phyloP scores from a whole-genome alignment of 2,329 filamentous ascomycete genomes.

The Elsinoe perseae region DNA sequence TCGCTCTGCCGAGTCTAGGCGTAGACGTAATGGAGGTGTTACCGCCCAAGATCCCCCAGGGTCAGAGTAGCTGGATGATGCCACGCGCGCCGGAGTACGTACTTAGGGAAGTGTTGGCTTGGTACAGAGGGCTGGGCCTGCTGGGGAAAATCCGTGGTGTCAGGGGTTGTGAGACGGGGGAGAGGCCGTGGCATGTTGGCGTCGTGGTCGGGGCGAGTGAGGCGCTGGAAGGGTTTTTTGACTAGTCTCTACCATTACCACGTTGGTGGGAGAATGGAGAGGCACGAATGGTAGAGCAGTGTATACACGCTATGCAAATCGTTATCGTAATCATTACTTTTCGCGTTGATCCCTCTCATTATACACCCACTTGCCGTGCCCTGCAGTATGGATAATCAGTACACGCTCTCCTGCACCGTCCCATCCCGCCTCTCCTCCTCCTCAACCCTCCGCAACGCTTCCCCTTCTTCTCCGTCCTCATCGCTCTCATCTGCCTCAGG shows the following conservation, averaged over 20 bases:
- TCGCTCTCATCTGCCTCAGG: conserved; percentile 23
- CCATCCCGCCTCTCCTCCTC: not conserved
- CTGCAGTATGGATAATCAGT: not conserved
- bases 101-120: conserved; percentile 60
- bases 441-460: not conserved
- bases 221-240: conserved; percentile 40
- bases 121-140: conserved; percentile 61
- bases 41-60: conserved; percentile 16
- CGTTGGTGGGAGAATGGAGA: not conserved
- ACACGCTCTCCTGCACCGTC: conserved; percentile 9
- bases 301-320: not conserved
- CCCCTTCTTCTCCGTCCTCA: conserved; percentile 15
- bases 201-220: conserved; percentile 61
- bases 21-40: conserved; percentile 32
- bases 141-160: conserved; percentile 59
- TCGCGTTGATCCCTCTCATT: not conserved
- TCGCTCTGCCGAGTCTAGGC: conserved; percentile 27
- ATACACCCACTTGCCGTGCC: too few relatives aligned
- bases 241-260: not conserved
- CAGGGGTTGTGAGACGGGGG: conserved; percentile 50
- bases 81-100: conserved; percentile 46
- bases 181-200: conserved; percentile 71
- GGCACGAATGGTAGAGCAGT: not conserved
- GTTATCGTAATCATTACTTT: conserved; percentile 7
- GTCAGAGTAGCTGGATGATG: conserved; percentile 12